Conservation (phyloP, 2,329 filamentous ascomycete species). For the Diplocarpon rosae region DNA sequence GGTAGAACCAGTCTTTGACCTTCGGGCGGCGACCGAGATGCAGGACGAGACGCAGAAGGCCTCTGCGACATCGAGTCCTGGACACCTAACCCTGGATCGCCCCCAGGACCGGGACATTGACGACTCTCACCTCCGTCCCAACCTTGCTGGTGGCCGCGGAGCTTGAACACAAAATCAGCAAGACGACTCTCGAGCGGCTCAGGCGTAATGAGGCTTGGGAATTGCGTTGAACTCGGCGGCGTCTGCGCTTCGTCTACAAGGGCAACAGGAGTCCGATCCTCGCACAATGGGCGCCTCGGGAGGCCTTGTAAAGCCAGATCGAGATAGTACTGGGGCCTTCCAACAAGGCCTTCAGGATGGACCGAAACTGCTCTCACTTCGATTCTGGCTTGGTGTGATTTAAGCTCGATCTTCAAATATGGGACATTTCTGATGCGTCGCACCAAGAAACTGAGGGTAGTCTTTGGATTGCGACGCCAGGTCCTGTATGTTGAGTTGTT, state of each 20-base stretch:
- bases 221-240: conserved; percentile 22
- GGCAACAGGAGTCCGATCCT: conserved; percentile 25
- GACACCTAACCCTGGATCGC: conserved; percentile 42
- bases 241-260: conserved; percentile 24
- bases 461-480: conserved; percentile 9
- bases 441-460: conserved; percentile 10
- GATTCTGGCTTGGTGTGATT: background rate
- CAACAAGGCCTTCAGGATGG: conserved; percentile 12
- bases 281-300: conserved; percentile 26
- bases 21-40: conserved; percentile 34
- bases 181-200: conserved; percentile 24
- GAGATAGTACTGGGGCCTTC: conserved; percentile 23
- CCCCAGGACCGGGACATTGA: conserved; percentile 48
- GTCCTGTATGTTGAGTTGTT: conserved; percentile 22
- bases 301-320: conserved; percentile 33
- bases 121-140: conserved; percentile 29
- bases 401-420: conserved; percentile 13
- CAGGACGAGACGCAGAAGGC: conserved; percentile 44
- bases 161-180: conserved; percentile 26
- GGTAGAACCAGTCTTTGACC: conserved; percentile 26
- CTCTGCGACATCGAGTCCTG: conserved; percentile 55
- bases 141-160: conserved; percentile 27
- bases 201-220: conserved; percentile 21
- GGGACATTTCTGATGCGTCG: conserved; percentile 17
- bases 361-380: too few relatives aligned